Evolutionary conservation across 1,284 basidiomycete genomes (phyloP).

Genomic region (Apiotrichum domesticum): DNA sequence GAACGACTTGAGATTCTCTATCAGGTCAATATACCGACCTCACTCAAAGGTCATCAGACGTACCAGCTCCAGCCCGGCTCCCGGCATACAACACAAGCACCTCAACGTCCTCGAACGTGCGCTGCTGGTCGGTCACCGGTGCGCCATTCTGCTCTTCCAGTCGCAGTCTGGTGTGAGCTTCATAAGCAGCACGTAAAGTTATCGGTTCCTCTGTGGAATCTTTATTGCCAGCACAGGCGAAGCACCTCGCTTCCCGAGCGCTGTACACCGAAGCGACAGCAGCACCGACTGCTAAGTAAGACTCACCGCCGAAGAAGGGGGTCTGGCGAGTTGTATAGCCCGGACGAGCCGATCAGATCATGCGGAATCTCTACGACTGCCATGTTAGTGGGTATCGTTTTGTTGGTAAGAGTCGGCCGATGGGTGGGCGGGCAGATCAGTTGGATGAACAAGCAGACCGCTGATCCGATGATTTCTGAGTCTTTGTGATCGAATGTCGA

Average conservation of each 20-base stretch:
- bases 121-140: slow-evolving; percentile 36
- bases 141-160: slow-evolving; percentile 39
- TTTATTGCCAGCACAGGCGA: too few relatives aligned
- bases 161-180: slow-evolving; percentile 30
- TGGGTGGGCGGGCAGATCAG: too few relatives aligned
- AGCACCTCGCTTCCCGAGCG: too few relatives aligned
- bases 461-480: too few relatives aligned
- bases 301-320: slow-evolving; percentile 42
- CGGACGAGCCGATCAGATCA: slow-evolving; percentile 37
- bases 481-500: too few relatives aligned
- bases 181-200: not conserved
- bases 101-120: slow-evolving; percentile 38
- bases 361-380: slow-evolving; percentile 24
- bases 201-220: too few relatives aligned
- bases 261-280: not conserved
- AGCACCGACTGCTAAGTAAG: not conserved
- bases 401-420: too few relatives aligned
- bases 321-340: slow-evolving; percentile 40
- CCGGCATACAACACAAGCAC: slow-evolving; percentile 46
- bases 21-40: not conserved
- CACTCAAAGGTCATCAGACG: slow-evolving; percentile 9
- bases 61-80: slow-evolving; percentile 35
- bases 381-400: not conserved
- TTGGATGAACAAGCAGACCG: too few relatives aligned
- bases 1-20: slow-evolving; percentile 11